Evolutionary conservation across 169 alveolate species (phyloP), one percentile per base, ranked within the genome.

Genomic region (Plasmodium berghei): DNA sequence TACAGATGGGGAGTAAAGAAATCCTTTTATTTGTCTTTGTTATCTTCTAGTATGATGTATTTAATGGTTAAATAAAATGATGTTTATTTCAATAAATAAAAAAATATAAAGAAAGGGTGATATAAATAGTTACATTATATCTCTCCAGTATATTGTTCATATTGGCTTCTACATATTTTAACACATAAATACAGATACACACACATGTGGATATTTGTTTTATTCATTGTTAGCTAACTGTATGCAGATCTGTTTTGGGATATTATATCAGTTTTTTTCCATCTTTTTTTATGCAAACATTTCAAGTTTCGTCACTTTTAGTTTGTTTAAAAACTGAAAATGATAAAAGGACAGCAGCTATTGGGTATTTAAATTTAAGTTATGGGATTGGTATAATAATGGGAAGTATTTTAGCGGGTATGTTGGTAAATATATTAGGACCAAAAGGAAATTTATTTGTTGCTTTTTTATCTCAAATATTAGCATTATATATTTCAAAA

Each of bases 1-100:
- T 22, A 45, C 56, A 77, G 89, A 48, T 77, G 89, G 89, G 89
- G 89, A 18, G 89, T 77, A 42, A 77, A 77, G 62, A 77, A 49
- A 20, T 62, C 89, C 70, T 77, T 77, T 49, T 77, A 77, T 56
- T 34, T 77, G 58, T 77, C 89, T 46, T 59, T 77, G 9, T 14
- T 49, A 24, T 77, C 73, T 63, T 77, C 89, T 18, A 63, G 89
- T 66, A 20, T 77, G 40, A 77, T 77, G 89, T 77, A 77, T 45
- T 61, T 77, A 12, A 18, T 77, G 89, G 89, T 77, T 34, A 49
- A 22, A 45, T 34, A 3, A 22, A 18, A 48, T 45, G 52, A 12
- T 18, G 59, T 14, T 14, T 14, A 52, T 4, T 14, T 14, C 9
- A 52, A 52, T 52, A 52, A 52, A 52, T 52, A 52, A 52, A 9